Evolutionary conservation across 2,329 filamentous ascomycete species (phyloP), one percentile per base, ranked within the genome.

Genomic region (Cladobotryum mycophilum): DNA sequence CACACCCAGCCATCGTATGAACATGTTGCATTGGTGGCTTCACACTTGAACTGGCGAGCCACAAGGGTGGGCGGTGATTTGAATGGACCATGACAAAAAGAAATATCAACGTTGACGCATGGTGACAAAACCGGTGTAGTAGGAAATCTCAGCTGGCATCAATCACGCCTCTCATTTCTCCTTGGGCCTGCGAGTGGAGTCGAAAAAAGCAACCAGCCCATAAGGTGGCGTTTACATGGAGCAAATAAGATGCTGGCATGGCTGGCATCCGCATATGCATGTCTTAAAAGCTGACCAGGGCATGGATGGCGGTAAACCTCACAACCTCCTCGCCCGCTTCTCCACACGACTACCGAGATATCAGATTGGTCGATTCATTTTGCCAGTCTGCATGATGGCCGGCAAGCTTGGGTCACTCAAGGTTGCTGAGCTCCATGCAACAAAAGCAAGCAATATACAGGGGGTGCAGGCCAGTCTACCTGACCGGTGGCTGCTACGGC

Each of bases 91-190:
- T 40, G 17, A 42, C 41, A 49, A 44, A 50, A 18, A 14, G 14
- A 15, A 41, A 36, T 1, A n/a, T 30, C 25, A 30, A 30, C 25
- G 8, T 3, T 20, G 17, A 43, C 20, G 18, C n/a, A 51, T 40
- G 18, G 20, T 20, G 45, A 43, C 72, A 79, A 37, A 57, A 54
- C 13, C 53, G 55, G 41, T 56, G 50, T 45, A 45, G 51, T 33
- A 53, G 36, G 42, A 45, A 45, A 13, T 44, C 45, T 53, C 51
- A 53, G 51, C 51, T 53, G 47, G 51, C 47, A 45, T 42, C 47
- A 15, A 49, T 41, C 36, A 53, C 42, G 51, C 51, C 51, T 52
- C 51, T 53, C 47, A 49, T 46, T 49, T 45, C 36, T 49, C 42
- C 11, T 30, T 49, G 35, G 35, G 49, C 5, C 25, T 30, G 25